Evolutionary conservation across 2,329 filamentous ascomycete species (phyloP).

Genomic region (Aureobasidium uvarum): DNA sequence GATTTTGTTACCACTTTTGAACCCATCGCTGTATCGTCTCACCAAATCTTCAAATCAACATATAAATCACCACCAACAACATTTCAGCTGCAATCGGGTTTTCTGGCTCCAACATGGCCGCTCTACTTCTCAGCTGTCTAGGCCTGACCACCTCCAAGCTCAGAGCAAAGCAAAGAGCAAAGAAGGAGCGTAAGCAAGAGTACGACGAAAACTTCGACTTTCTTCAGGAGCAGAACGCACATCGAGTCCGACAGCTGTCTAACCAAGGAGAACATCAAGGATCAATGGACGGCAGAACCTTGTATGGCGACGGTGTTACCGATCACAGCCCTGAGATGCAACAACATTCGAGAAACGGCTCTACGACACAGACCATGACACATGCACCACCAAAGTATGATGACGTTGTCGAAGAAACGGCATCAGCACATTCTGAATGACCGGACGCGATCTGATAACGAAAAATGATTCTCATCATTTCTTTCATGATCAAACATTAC

Average conservation of each 20-base stretch:
- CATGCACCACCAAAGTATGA: conserved; percentile 12
- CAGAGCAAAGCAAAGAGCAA: conserved; percentile 17
- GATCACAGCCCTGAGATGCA: conserved; percentile 11
- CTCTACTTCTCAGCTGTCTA: conserved; percentile 27
- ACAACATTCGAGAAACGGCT: not conserved
- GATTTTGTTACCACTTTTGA: not conserved
- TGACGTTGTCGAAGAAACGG: conserved; percentile 9
- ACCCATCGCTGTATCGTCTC: not conserved
- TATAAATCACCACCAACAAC: not conserved
- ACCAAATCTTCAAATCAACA: not conserved
- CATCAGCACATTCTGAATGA: conserved; percentile 15
- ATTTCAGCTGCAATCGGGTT: conserved; percentile 18
- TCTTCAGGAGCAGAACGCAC: conserved; percentile 28
- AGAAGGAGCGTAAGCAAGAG: conserved; percentile 26
- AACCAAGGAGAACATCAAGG: conserved; percentile 10
- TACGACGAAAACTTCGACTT: conserved; percentile 29
- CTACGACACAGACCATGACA: not conserved
- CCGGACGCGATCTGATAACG: not conserved
- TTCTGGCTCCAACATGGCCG: conserved; percentile 28
- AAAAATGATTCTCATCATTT: not conserved
- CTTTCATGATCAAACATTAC: not conserved
- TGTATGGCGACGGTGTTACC: conserved; percentile 4
- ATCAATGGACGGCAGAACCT: conserved; percentile 7
- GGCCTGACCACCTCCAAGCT: conserved; percentile 26
- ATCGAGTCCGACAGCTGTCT: conserved; percentile 25